These are phyloP conservation scores for Arctium minus DNA, from an alignment of 129 eudicot genomes.

Conservation along the genomic window DNA sequence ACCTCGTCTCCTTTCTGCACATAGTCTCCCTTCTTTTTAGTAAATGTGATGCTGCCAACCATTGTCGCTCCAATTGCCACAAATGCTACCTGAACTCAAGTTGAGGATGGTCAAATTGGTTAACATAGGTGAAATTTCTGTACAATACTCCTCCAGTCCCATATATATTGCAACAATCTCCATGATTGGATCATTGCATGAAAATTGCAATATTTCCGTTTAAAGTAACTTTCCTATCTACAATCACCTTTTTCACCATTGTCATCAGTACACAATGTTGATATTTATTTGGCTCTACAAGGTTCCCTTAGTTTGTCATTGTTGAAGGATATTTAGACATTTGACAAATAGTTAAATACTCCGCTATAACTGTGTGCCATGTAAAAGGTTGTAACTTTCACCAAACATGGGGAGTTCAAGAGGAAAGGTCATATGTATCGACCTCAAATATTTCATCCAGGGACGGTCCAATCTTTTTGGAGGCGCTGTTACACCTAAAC, in stretches of 20 bases:
- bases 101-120: slow-evolving; percentile 1
- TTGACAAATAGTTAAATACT: not conserved
- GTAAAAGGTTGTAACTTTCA: not conserved
- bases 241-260: not conserved
- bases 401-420: not conserved
- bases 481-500: no score
- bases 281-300: not conserved
- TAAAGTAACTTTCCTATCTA: not conserved
- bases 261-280: not conserved
- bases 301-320: not conserved
- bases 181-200: not conserved
- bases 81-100: slow-evolving; percentile 73
- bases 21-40: slow-evolving; percentile 61
- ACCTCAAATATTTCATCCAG: not conserved
- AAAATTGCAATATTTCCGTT: not conserved
- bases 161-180: not conserved
- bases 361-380: not conserved
- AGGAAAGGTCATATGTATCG: not conserved
- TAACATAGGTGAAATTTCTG: not conserved
- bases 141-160: not conserved
- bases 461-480: no score
- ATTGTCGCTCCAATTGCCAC: slow-evolving; percentile 99
- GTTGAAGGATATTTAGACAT: not conserved
- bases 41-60: slow-evolving; percentile 93
- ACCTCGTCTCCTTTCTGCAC: slow-evolving; percentile 98